phyloP scores from a whole-genome alignment of 1,284 basidiomycete species.

The Grifola frondosa region DNA sequence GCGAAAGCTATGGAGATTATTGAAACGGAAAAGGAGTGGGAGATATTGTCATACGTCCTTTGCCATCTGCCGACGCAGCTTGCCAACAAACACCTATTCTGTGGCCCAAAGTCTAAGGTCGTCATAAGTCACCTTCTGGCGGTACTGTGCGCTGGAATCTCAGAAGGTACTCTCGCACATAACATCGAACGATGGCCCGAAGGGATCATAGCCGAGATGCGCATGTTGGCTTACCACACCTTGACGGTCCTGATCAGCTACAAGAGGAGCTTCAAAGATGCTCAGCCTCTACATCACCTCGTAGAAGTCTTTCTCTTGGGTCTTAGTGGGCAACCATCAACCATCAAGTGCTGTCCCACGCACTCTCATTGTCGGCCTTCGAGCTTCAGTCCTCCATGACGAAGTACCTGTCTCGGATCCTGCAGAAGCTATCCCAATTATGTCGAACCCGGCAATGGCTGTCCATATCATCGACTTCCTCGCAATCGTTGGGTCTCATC shows the following conservation, averaged over 20 bases:
- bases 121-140: slow-evolving; percentile 68
- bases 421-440: slow-evolving; percentile 93
- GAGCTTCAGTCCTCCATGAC: slow-evolving; percentile 87
- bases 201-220: slow-evolving; percentile 77
- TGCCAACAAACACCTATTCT: slow-evolving; percentile 95
- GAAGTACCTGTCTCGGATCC: slow-evolving; percentile 77
- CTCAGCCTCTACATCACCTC: slow-evolving; percentile 63
- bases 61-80: slow-evolving; percentile 92
- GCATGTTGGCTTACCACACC: slow-evolving; percentile 86
- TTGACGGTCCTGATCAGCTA: slow-evolving; percentile 91
- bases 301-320: slow-evolving; percentile 86
- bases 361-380: slow-evolving; percentile 85
- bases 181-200: slow-evolving; percentile 63
- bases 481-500: slow-evolving; percentile 81
- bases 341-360: slow-evolving; percentile 90
- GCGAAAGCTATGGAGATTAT: slow-evolving; percentile 68
- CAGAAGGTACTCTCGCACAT: slow-evolving; percentile 58
- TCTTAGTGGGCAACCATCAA: slow-evolving; percentile 74
- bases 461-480: slow-evolving; percentile 96
- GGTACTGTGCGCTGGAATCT: slow-evolving; percentile 70
- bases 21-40: slow-evolving; percentile 85
- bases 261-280: slow-evolving; percentile 73
- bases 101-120: slow-evolving; percentile 77
- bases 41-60: slow-evolving; percentile 89
- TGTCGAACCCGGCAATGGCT: slow-evolving; percentile 91